Base-by-base conservation (phyloP, 768 basidiomycete genomes). In the Artomyces pyxidatus region DNA sequence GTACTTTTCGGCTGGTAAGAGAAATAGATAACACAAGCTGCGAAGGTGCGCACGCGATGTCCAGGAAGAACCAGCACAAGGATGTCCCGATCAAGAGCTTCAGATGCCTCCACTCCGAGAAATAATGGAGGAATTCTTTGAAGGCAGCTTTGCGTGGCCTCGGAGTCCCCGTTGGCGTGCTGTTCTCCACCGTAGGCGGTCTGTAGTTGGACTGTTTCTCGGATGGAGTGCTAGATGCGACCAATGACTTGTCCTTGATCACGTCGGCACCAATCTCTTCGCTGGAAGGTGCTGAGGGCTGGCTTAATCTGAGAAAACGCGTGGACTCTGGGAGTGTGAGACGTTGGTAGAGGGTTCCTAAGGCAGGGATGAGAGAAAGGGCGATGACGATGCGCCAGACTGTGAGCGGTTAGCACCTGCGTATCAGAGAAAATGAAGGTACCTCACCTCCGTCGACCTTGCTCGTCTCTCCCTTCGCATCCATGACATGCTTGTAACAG, bases 301-400 rank as follows among this genome's bases (percentile, higher is more conserved):
- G n/a, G 52, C 71, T 68, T 6, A 79, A 61, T 12, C 70, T 70
- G 29, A 70, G 60, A 56, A 61, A 85, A 9, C 81, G 77, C 25
- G 70, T 76, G 6, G 84, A 78, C 58, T 88, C 85, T 10, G 81
- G 78, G 10, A 88, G 75, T 0, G 81, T 85, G 37, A 90, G 68
- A 2, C 87, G 81, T 59, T 84, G 81, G 61, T 88, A 88, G 16
- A 88, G 73, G 4, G 85, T 87, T 16, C 63, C 82, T 44, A 85
- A 81, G 0, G 83, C 85, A 6, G 88, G 87, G 8, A 89, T 56
- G 43, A 88, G 73, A n/a, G 81, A 83, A 11, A 89, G 44, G n/a
- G 84, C 86, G 45, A 87, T 63, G 50, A 79, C 70, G 53, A 89
- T 84, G 17, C 87, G 72, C 87, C 87, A 89, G 3, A 79, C 80